Percentiles rank a stretch among this genome's conserved stretches.
Conservation (phyloP, 306 rosid species). For the Astragalus membranaceus region DNA sequence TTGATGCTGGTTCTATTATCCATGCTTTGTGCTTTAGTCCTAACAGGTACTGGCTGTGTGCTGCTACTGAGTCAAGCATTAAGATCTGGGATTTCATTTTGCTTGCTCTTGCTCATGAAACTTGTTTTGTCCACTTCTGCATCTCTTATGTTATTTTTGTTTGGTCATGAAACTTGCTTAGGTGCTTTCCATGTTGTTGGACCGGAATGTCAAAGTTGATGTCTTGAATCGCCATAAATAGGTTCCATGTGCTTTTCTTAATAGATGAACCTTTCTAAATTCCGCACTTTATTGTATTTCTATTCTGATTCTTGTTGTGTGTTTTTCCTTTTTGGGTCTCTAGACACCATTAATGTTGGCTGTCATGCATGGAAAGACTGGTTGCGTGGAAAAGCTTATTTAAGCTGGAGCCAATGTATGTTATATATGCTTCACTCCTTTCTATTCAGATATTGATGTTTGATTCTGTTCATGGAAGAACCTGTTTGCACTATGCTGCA, state of each 20-base stretch:
- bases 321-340: no score
- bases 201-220: constrained; percentile 50
- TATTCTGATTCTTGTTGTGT: no score
- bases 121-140: no score
- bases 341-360: no score
- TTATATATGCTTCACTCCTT: background rate
- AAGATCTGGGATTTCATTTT: no score
- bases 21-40: constrained; percentile 93
- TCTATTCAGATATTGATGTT: constrained; percentile 43
- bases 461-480: no score
- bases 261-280: background rate
- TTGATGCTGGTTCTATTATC: constrained; percentile 76
- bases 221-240: constrained; percentile 64
- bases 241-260: constrained; percentile 27
- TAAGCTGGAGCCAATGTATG: constrained; percentile 86
- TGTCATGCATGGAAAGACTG: no score
- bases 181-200: constrained; percentile 66
- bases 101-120: no score
- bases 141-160: constrained; percentile 15
- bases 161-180: constrained; percentile 12
- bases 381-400: constrained; percentile 59
- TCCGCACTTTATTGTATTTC: no score
- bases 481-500: no score
- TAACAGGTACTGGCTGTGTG: constrained; percentile 94
- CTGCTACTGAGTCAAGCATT: no score